Percentiles rank a stretch among this genome's conserved stretches.
Evolutionary conservation across 2,329 filamentous ascomycete species (phyloP).

Genomic region (Chrysoporthe deuterocubensis): DNA sequence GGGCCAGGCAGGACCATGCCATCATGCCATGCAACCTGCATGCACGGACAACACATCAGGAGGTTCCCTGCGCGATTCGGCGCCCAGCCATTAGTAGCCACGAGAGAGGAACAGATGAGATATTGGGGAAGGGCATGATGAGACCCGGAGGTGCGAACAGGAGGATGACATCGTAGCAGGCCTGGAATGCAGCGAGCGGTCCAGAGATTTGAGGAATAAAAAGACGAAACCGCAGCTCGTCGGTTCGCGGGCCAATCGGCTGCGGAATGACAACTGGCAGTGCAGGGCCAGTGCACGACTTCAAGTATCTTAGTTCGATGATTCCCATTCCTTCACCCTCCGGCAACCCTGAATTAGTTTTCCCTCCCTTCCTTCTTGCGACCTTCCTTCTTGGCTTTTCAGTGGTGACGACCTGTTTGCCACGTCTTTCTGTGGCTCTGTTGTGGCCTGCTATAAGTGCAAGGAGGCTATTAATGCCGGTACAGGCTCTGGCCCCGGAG

Average conservation of each 20-base stretch:
- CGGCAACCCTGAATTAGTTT: background rate
- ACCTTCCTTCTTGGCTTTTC: too few relatives aligned
- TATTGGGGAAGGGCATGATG: background rate
- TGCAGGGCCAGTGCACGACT: conserved; percentile 17
- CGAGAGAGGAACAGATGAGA: background rate
- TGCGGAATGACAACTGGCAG: conserved; percentile 17
- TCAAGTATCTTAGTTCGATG: background rate
- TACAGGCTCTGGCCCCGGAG: background rate
- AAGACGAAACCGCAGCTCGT: background rate
- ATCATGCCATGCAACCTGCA: conserved; percentile 9
- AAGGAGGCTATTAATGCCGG: background rate
- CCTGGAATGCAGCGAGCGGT: background rate
- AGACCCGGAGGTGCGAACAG: background rate
- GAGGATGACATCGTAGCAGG: background rate
- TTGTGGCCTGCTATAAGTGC: conserved; percentile 10
- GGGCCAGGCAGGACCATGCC: background rate
- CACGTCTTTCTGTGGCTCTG: background rate
- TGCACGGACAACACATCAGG: conserved; percentile 15
- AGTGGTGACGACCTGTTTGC: background rate
- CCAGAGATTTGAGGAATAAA: background rate
- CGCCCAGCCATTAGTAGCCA: background rate
- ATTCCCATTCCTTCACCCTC: conserved; percentile 4
- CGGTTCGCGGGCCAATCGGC: conserved; percentile 17
- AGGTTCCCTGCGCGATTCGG: background rate
- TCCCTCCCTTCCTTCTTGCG: background rate